A percentile compares a stretch with the other conserved stretches of the same genome.
Evolutionary conservation across 345 rosid genomes (phyloP).

Genomic region (Citrus reticulata): DNA sequence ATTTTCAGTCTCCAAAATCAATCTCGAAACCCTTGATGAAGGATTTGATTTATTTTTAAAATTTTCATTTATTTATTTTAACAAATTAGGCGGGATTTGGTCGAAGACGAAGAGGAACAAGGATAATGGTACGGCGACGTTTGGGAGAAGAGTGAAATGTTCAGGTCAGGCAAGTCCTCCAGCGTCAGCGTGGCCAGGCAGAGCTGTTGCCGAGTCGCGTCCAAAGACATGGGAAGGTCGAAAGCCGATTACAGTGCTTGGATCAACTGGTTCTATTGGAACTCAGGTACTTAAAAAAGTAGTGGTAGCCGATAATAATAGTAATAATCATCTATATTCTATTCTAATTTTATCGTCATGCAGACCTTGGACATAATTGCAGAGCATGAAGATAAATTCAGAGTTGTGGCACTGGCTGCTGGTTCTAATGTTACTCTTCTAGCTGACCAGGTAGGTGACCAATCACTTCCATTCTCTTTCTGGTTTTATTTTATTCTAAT

Average conservation of each 20-base stretch:
- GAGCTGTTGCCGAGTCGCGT: slow-evolving; percentile 65
- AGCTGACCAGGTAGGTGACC: slow-evolving; percentile 66
- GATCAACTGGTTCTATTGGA: slow-evolving; percentile 98
- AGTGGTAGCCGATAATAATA: too few relatives aligned
- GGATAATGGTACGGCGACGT: slow-evolving; percentile 28
- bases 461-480: background rate
- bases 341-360: background rate
- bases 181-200: slow-evolving; percentile 99
- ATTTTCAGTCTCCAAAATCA: too few relatives aligned
- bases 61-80: too few relatives aligned
- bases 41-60: too few relatives aligned
- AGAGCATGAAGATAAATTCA: slow-evolving; percentile 85
- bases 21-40: too few relatives aligned
- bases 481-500: background rate
- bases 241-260: slow-evolving; percentile 84
- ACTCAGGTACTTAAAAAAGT: slow-evolving; percentile 55
- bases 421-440: slow-evolving; percentile 95
- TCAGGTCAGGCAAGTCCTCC: slow-evolving; percentile 69
- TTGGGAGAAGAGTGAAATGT: slow-evolving; percentile 56
- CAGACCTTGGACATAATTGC: slow-evolving; percentile 92
- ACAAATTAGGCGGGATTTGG: slow-evolving; percentile 42
- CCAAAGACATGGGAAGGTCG: slow-evolving; percentile 83
- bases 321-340: background rate
- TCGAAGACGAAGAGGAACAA: slow-evolving; percentile 38
- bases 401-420: slow-evolving; percentile 91